phyloP scores from a whole-genome alignment of 192 early-diverging fungal genomes.

The Backusella tarrabulga region DNA sequence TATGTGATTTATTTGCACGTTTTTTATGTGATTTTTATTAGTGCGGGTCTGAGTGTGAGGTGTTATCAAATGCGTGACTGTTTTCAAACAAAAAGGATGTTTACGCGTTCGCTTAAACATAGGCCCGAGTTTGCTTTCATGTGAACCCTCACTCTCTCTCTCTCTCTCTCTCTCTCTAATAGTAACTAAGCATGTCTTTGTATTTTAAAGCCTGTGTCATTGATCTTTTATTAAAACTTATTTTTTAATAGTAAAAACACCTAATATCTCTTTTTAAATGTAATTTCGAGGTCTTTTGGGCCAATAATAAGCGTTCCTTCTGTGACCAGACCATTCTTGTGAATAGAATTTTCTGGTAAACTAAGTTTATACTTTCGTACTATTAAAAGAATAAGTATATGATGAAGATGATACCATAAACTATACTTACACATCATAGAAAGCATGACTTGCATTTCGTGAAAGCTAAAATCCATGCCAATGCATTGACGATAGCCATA shows the following conservation, averaged over 20 bases:
- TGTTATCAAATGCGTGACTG: background rate
- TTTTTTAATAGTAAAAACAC: background rate
- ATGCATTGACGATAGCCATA: constrained; percentile 57
- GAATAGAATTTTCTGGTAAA: constrained; percentile 19
- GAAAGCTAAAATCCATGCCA: constrained; percentile 61
- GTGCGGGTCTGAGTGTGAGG: no score
- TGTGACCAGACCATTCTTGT: constrained; percentile 8
- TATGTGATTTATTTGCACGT: no score
- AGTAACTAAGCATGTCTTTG: no score
- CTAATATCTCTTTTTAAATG: constrained; percentile 20
- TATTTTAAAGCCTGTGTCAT: no score
- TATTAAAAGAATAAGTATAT: background rate
- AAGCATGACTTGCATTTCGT: constrained; percentile 53
- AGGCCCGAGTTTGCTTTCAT: background rate
- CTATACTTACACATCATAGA: constrained; percentile 39
- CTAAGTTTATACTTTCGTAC: constrained; percentile 24
- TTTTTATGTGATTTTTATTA: no score
- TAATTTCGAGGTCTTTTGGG: background rate
- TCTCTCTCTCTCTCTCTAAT: no score
- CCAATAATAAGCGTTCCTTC: background rate
- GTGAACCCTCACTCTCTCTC: no score
- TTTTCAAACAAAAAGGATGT: background rate
- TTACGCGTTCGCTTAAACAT: background rate
- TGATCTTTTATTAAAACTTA: no score
- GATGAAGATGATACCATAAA: background rate